A percentile compares a stretch with the other conserved stretches of the same genome.
Evolutionary conservation across 768 basidiomycete species (phyloP).

Genomic region (Pisolithus marmoratus): DNA sequence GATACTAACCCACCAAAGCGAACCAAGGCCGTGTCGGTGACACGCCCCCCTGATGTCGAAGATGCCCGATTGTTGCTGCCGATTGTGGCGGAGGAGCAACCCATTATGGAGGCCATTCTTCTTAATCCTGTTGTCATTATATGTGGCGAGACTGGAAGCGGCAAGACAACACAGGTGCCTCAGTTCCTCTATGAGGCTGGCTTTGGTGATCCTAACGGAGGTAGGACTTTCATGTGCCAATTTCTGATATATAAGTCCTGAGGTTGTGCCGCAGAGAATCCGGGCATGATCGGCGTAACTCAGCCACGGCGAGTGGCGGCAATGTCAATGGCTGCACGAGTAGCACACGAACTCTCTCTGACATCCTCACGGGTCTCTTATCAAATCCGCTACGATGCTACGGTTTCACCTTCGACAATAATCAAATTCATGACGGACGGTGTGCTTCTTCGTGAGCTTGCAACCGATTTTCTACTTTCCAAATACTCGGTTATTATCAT

Average conservation of each 20-base stretch:
- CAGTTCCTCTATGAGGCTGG: conserved; percentile 98
- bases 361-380: conserved; percentile 82
- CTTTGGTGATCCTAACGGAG: conserved; percentile 78
- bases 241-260: background rate
- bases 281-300: conserved; percentile 96
- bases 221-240: conserved; percentile 36
- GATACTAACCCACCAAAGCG: conserved; percentile 16
- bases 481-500: conserved; percentile 94
- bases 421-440: conserved; percentile 99
- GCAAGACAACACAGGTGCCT: conserved; percentile 97
- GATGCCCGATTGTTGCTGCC: conserved; percentile 77
- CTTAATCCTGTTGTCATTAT: conserved; percentile 70
- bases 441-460: conserved; percentile 88
- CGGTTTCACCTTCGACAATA: conserved; percentile 79
- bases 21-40: conserved; percentile 47
- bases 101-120: conserved; percentile 87
- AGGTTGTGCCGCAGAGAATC: conserved; percentile 59
- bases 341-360: conserved; percentile 88
- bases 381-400: conserved; percentile 96
- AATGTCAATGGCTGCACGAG: conserved; percentile 91
- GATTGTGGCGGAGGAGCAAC: conserved; percentile 89
- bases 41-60: conserved; percentile 64
- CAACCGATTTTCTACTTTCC: conserved; percentile 86
- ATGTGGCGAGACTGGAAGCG: conserved; percentile 94
- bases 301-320: conserved; percentile 97